Evolutionary conservation across 768 basidiomycete genomes (phyloP).

Genomic region (Russula vinacea): DNA sequence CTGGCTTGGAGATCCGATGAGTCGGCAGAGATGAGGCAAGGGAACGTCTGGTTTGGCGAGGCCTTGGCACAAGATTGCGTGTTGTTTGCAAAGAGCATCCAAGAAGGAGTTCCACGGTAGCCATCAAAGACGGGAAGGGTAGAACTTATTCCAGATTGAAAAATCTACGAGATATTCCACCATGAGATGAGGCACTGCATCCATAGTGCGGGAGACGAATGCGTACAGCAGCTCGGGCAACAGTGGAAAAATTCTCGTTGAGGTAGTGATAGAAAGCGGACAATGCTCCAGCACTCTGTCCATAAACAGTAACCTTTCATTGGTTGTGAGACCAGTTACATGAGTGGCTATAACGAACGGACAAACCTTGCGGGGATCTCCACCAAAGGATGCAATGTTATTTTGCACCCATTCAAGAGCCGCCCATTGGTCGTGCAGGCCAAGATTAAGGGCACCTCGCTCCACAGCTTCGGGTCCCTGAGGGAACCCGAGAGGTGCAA

Average conservation of each 20-base stretch:
- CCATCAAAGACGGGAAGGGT: constrained; percentile 36
- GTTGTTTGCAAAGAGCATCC: constrained; percentile 41
- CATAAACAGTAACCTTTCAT: constrained; percentile 39
- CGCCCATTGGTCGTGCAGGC: too few relatives aligned
- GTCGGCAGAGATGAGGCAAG: constrained; percentile 34
- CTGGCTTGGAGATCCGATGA: constrained; percentile 26
- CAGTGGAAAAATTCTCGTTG: constrained; percentile 32
- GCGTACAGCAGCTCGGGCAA: constrained; percentile 33
- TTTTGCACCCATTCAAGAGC: too few relatives aligned
- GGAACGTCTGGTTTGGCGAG: constrained; percentile 37
- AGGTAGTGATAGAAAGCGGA: constrained; percentile 36
- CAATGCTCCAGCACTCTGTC: constrained; percentile 43
- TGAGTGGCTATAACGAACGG: not conserved
- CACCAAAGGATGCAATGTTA: too few relatives aligned
- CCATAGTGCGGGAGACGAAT: not conserved
- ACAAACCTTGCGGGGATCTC: constrained; percentile 3
- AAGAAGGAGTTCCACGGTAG: constrained; percentile 36
- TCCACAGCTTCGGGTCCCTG: too few relatives aligned
- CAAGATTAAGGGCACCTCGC: too few relatives aligned
- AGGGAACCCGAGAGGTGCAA: too few relatives aligned
- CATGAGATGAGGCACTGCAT: not conserved
- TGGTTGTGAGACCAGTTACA: not conserved
- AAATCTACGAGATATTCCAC: constrained; percentile 37
- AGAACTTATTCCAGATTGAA: constrained; percentile 43
- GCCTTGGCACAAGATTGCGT: constrained; percentile 38